Conservation (phyloP, 2,329 filamentous ascomycete species). For the Escovopsis sp. region DNA sequence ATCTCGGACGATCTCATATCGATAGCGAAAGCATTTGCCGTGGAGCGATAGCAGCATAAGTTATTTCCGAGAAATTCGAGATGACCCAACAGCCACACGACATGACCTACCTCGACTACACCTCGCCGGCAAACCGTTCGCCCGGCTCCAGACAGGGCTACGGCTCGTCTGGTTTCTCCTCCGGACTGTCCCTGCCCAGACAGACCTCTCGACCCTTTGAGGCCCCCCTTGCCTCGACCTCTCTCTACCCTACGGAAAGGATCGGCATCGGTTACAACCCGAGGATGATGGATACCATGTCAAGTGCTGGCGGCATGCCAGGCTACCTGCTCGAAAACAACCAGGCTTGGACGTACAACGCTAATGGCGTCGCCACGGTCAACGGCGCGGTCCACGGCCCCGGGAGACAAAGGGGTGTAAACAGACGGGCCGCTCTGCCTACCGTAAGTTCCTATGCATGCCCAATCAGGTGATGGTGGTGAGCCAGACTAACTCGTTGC, state of each 20-base stretch:
- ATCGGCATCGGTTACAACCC: constrained; percentile 41
- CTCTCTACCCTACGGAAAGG: constrained; percentile 58
- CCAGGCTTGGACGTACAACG: constrained; percentile 65
- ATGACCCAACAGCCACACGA: constrained; percentile 40
- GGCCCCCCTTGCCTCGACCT: constrained; percentile 44
- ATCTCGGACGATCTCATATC: constrained; percentile 2
- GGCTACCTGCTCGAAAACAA: constrained; percentile 48
- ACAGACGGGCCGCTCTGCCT: constrained; percentile 49
- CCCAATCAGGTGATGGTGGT: constrained; percentile 2
- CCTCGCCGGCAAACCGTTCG: constrained; percentile 40
- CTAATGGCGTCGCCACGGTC: constrained; percentile 47
- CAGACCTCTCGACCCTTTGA: constrained; percentile 65
- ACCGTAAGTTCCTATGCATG: constrained; percentile 41
- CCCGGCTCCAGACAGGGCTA: constrained; percentile 53
- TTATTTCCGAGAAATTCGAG: constrained; percentile 7
- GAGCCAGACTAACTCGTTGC: neutral
- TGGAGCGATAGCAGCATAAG: constrained; percentile 9
- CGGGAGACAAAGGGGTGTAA: constrained; percentile 38
- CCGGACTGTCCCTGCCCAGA: constrained; percentile 26
- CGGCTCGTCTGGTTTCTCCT: constrained; percentile 33
- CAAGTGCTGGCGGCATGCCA: constrained; percentile 23
- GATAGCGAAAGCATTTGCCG: constrained; percentile 9
- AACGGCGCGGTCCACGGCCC: constrained; percentile 51
- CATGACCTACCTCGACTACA: constrained; percentile 56
- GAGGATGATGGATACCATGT: constrained; percentile 40